A percentile compares a stretch with the other conserved stretches of the same genome.
Evolutionary conservation across 2,329 filamentous ascomycete species (phyloP).

Genomic region (Drechslerella stenobrocha): DNA sequence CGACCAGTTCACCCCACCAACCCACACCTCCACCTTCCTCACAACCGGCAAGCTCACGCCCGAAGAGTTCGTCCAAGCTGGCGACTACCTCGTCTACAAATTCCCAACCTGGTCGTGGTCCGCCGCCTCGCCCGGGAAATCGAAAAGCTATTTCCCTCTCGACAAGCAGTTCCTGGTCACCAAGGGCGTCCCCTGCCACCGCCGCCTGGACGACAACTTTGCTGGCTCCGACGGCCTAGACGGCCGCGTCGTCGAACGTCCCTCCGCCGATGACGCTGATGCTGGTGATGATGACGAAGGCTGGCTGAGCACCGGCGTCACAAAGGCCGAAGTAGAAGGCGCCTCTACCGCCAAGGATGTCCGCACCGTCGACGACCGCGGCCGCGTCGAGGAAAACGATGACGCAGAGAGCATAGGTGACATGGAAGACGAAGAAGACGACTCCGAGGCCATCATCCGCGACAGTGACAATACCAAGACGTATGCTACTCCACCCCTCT

Average conservation of each 20-base stretch:
- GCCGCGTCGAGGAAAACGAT: constrained; percentile 76
- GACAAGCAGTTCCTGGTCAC: constrained; percentile 96
- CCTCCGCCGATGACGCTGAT: constrained; percentile 63
- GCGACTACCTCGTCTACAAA: constrained; percentile 98
- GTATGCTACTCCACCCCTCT: constrained; percentile 49
- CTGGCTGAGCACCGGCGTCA: constrained; percentile 85
- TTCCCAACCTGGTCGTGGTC: constrained; percentile 98
- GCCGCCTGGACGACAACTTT: constrained; percentile 89
- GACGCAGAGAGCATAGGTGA: constrained; percentile 74
- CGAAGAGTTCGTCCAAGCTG: constrained; percentile 92
- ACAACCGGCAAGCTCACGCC: constrained; percentile 93
- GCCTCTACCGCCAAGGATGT: constrained; percentile 63
- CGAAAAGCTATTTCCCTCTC: constrained; percentile 76
- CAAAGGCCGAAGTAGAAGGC: constrained; percentile 68
- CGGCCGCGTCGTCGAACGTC: constrained; percentile 78
- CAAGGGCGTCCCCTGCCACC: constrained; percentile 88
- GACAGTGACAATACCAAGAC: constrained; percentile 58
- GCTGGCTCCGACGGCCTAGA: constrained; percentile 61
- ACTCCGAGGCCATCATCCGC: constrained; percentile 91
- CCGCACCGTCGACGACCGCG: constrained; percentile 83
- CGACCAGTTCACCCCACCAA: constrained; percentile 86
- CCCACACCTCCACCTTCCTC: constrained; percentile 89
- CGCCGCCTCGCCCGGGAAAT: constrained; percentile 76
- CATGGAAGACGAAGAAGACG: constrained; percentile 95
- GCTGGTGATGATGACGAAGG: constrained; percentile 66